Base-by-base conservation (phyloP, 1,139 yeast genomes). In the Wickerhamomyces sp. region DNA sequence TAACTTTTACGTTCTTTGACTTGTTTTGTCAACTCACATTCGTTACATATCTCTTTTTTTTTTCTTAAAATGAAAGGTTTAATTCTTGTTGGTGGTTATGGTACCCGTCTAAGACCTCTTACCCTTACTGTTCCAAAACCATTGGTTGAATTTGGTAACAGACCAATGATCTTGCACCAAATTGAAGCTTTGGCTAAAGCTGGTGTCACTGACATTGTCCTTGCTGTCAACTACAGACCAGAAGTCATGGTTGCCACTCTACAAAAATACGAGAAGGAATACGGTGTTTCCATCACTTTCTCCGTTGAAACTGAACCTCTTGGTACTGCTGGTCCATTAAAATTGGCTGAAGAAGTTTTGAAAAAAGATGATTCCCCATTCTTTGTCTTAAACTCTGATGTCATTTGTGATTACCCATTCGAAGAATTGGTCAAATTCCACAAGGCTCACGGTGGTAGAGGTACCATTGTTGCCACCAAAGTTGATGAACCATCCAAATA, bases 401-500 rank as follows among this genome's bases (percentile, higher is more conserved):
- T 93, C 51, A 91, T 91, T 63, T 93, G 99, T 66, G 97, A 93
- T 62, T 93, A 91, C 70, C 98, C 98, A 55, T 91, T 93, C 72
- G 68, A 73, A 55, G 96, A 91, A 62, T 77, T 93, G 61, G 91
- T 88, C 47, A 81, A 70, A 38, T 91, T 88, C 88, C 99, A 93
- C 77, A 70, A 76, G 62, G 79, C 84, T 41, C 97, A 91, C 69
- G 96, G 96, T 64, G 97, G 94, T 62, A 86, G 79, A 58, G 98
- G 96, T 64, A 93, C 98, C 56, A 91, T 93, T 62, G 97, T 91
- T 45, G 98, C 97, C 50, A 93, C 99, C 59, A 93, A 93, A 75
- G 98, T 93, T 50, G 98, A 93, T 62, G 99, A 93, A 70, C 98
- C 98, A 47, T 84, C 95, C 58, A 93, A 93, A 71, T 93, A 93